Percentiles rank a stretch among this genome's conserved stretches.
These are phyloP conservation scores for Cladosporium austrohemisphaericum DNA, from an alignment of 2,329 filamentous ascomycete species.

Conservation along the genomic window DNA sequence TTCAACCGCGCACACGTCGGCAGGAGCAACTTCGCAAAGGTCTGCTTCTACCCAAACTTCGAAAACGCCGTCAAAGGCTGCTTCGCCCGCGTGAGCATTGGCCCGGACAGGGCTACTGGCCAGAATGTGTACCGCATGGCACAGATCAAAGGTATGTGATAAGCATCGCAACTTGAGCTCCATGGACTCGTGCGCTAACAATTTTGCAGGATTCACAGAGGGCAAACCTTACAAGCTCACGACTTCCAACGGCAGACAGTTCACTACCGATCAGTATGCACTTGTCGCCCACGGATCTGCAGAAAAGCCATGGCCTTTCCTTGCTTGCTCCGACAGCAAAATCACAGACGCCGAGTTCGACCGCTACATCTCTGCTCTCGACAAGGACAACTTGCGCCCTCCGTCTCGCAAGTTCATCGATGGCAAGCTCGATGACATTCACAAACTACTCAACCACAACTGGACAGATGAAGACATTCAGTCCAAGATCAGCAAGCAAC, in stretches of 20 bases:
- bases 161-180: not conserved
- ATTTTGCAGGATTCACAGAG: conserved; percentile 62
- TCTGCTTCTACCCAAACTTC: conserved; percentile 91
- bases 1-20: conserved; percentile 81
- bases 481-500: conserved; percentile 69
- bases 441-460: conserved; percentile 69
- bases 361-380: conserved; percentile 72
- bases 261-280: conserved; percentile 83
- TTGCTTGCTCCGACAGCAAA: conserved; percentile 77
- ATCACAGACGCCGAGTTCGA: conserved; percentile 79
- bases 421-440: conserved; percentile 76
- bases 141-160: conserved; percentile 69
- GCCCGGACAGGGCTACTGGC: conserved; percentile 67
- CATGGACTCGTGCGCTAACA: no score
- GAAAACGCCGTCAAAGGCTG: conserved; percentile 77
- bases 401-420: conserved; percentile 68
- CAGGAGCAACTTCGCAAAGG: conserved; percentile 78
- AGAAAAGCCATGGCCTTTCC: conserved; percentile 82
- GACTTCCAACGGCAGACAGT: conserved; percentile 66
- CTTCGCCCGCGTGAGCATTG: conserved; percentile 80
- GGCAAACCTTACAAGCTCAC: conserved; percentile 77
- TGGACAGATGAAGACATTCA: conserved; percentile 83
- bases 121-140: conserved; percentile 83
- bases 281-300: conserved; percentile 77
- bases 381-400: conserved; percentile 66